Conservation (phyloP, 1,139 yeast genomes). For the Saccharomyces hybrid region DNA sequence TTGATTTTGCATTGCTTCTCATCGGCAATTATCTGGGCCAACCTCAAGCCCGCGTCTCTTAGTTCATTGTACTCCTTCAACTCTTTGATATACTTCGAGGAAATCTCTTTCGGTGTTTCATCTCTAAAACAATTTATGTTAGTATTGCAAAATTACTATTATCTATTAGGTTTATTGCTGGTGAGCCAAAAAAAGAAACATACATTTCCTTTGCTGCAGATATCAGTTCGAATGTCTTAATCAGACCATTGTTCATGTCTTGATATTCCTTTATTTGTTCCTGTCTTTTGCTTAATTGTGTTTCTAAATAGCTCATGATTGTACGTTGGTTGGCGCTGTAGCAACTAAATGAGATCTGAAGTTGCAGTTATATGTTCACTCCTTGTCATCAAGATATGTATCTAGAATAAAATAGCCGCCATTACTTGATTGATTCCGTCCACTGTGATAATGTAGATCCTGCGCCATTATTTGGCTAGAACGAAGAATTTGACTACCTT, state of each 20-base stretch:
- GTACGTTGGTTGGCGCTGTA: background rate
- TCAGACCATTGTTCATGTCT: background rate
- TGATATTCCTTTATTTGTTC: background rate
- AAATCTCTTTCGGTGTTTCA: constrained; percentile 11
- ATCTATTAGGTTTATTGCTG: background rate
- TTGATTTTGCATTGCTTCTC: constrained; percentile 22
- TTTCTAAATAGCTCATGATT: background rate
- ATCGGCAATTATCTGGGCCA: constrained; percentile 28
- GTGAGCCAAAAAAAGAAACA: background rate
- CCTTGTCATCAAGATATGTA: background rate
- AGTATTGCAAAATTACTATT: background rate
- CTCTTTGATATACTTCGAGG: constrained; percentile 20
- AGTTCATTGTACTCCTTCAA: constrained; percentile 31
- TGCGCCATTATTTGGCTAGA: background rate
- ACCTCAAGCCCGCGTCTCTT: constrained; percentile 28
- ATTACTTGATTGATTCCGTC: background rate
- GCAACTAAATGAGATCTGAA: too few relatives aligned
- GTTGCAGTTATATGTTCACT: background rate
- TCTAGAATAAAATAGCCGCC: background rate
- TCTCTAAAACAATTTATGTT: constrained; percentile 4
- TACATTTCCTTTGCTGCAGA: background rate
- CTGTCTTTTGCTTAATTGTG: background rate
- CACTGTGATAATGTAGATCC: background rate
- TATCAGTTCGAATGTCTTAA: background rate
- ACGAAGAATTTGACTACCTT: background rate